Percentiles rank a stretch among this genome's conserved stretches.
phyloP scores from a whole-genome alignment of 192 early-diverging fungal genomes.

The Linderina pennispora region DNA sequence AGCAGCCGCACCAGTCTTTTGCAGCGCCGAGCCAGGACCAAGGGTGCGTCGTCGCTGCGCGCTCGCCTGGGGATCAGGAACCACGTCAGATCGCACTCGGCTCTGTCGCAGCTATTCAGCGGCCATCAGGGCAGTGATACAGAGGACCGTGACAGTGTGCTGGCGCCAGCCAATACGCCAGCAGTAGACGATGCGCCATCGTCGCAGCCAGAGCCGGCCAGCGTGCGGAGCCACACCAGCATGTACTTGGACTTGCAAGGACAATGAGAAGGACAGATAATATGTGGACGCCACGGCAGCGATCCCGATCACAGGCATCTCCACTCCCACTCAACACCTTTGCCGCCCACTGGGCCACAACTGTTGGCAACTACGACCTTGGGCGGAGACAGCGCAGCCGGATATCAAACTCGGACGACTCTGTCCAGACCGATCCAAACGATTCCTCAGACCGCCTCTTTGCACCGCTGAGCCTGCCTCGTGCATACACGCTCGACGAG shows the following conservation, averaged over 20 bases:
- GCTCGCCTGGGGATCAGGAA: neutral
- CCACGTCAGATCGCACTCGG: neutral
- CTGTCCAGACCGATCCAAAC: neutral
- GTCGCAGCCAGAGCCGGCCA: neutral
- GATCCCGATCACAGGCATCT: neutral
- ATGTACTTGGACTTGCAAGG: no score
- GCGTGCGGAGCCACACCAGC: neutral
- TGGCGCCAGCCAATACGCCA: neutral
- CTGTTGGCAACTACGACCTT: neutral
- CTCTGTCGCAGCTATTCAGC: neutral
- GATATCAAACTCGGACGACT: no score
- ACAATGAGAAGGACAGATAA: no score
- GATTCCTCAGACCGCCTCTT: conserved; percentile 1
- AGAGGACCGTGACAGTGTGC: neutral
- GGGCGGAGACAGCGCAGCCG: neutral
- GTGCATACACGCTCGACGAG: no score
- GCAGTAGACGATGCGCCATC: neutral
- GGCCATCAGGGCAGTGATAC: no score
- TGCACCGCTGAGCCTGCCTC: no score
- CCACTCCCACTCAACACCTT: conserved; percentile 1
- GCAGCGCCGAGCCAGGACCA: no score
- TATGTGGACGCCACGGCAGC: no score
- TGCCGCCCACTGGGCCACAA: conserved; percentile 7
- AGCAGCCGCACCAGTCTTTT: neutral
- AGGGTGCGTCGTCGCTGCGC: no score